Evolutionary conservation across 1,139 yeast species (phyloP), one percentile per base, ranked within the genome.

Genomic region (Candida smagusa): DNA sequence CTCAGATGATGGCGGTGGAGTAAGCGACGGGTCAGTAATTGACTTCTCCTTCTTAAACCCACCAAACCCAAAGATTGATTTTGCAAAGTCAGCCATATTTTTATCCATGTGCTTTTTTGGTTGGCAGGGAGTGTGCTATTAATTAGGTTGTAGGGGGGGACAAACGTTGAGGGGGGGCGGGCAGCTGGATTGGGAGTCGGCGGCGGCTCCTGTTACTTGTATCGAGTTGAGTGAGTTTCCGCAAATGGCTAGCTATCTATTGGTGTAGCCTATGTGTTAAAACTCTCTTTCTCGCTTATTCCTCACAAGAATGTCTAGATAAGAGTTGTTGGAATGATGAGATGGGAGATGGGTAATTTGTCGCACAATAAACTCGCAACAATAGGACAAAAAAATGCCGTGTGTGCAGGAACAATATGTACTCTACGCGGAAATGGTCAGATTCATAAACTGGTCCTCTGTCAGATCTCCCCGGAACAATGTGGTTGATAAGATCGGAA

Each of bases 41-140:
- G 37, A 28, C 40, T 38, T 39, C 22, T 34, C 41, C 24, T 61
- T 63, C 47, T 60, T 72, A 48, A 67, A 70, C 28, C 72, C 72
- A 40, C 79, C 74, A 52, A 79, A 76, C 35, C 81, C 81, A 54
- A 79, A 78, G 31, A 79, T 67, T 25, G 77, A 69, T 54, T 77
- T 79, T 35, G 84, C 81, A 61, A 79, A 79, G 49, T 79, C 84
- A 31, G 81, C 79, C 85, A 79, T 79, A 39, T 30, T 34, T 11
- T 11, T 27, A 12, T 12, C 16, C 16, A 11, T 11, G 29, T 27
- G 12, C 16, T 11, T 27, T 27, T 27, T 27, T 27, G 9, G 9
- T 9, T 9, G 16, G 16, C 9, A 12, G 8, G 29, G 12, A 27
- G 9, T 8, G 9, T 27, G 29, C 12, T 27, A 27, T 27, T 27